Evolutionary conservation across 805 yeast species (phyloP).

Genomic region (Yarrowia sp.): DNA sequence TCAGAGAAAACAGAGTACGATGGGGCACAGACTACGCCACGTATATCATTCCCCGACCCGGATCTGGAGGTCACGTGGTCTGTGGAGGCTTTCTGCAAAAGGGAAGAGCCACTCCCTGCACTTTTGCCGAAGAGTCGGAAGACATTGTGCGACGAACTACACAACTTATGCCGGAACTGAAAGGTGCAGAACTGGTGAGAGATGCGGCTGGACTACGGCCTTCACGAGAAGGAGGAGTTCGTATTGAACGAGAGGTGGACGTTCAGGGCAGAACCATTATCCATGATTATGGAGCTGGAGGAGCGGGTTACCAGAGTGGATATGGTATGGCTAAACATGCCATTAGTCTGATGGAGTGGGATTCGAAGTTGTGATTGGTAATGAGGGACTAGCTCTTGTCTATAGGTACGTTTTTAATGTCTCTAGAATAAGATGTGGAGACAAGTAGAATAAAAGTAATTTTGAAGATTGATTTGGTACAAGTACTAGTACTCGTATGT

Average conservation of each 20-base stretch:
- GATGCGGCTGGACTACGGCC: constrained; percentile 77
- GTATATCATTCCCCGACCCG: constrained; percentile 69
- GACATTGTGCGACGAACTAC: constrained; percentile 62
- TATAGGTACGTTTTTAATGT: too few species aligned
- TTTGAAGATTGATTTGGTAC: too few species aligned
- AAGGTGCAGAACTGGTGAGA: constrained; percentile 50
- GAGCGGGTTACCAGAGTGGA: constrained; percentile 74
- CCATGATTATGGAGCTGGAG: constrained; percentile 76
- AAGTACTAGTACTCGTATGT: too few species aligned
- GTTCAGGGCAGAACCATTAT: constrained; percentile 46
- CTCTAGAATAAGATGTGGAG: too few species aligned
- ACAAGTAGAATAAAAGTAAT: too few species aligned
- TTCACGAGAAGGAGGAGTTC: constrained; percentile 67
- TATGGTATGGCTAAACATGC: constrained; percentile 57
- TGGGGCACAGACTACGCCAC: constrained; percentile 65
- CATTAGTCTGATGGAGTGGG: constrained; percentile 31
- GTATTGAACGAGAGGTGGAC: constrained; percentile 55
- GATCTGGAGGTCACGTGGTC: constrained; percentile 60
- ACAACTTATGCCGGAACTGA: constrained; percentile 45
- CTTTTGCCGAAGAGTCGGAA: constrained; percentile 54
- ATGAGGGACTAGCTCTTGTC: too few species aligned
- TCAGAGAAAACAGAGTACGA: constrained; percentile 49
- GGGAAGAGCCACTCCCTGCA: constrained; percentile 59
- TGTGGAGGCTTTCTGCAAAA: constrained; percentile 73
- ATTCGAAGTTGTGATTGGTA: not conserved